Base-by-base conservation (phyloP, 1,139 yeast genomes). In the Yamadazyma spencermartinsiae region DNA sequence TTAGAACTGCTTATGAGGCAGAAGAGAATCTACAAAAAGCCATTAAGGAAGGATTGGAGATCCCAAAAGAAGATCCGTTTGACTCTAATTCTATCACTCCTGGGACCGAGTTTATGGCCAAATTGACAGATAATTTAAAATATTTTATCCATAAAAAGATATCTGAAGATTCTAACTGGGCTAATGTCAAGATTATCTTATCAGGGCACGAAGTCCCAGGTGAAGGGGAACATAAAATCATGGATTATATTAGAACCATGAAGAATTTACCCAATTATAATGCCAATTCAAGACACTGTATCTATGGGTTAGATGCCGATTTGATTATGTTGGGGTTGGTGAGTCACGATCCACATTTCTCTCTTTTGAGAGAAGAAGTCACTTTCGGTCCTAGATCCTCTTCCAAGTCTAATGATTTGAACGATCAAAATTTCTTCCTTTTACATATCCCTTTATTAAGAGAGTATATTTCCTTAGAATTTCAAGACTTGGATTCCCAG, bases 131-230 rank as follows among this genome's bases (percentile, higher is more conserved):
- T 24, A 92, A 90, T 20, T 68, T 92, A 52, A 74, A 90, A 51
- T 92, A 89, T 60, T 92, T 96, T 84, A 86, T 89, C 24, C 88
- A 95, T 18, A 85, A 86, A 54, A 92, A 92, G 58, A 72, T 92
- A 32, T 74, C 89, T 4, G 80, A 79, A 28, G 99, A 92, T 59
- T 85, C 96, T 2, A 89, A 89, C 33, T 92, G 98, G 98, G 85
- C 83, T 33, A 73, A 81, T 38, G 68, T 92, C 33, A 90, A 87
- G 52, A 83, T 92, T 20, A 79, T 92, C 27, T 79, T 92, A 35
- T 86, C 96, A 56, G 99, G 95, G 51, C 96, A 95, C 36, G 92
- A 95, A 23, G 98, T 90, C 10, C 98, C 99, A 1, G 99, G 99
- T 43, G 99, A 92, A 70, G 99, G 99, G 56, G 99, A 92, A 64